Percentiles rank a stretch among this genome's conserved stretches.
These are phyloP conservation scores for Colletotrichum theobromicola DNA, from an alignment of 2,329 filamentous ascomycete species.

Conservation along the genomic window DNA sequence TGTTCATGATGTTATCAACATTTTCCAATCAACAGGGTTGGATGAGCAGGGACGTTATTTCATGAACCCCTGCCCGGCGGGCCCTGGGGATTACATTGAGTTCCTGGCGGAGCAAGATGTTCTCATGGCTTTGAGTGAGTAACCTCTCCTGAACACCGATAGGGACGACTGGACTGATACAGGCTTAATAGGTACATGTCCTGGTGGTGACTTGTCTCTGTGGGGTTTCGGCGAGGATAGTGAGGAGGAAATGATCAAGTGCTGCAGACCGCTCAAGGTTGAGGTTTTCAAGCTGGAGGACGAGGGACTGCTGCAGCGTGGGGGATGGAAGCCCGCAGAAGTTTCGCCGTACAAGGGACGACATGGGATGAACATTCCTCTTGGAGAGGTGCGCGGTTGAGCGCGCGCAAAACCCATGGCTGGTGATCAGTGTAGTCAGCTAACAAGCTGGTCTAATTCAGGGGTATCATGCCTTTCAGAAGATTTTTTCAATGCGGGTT, in stretches of 20 bases:
- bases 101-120: conserved; percentile 84
- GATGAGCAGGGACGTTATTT: conserved; percentile 77
- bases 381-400: conserved; percentile 10
- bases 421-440: too few relatives aligned
- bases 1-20: conserved; percentile 84
- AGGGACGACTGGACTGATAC: neutral
- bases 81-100: conserved; percentile 66
- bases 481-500: too few relatives aligned
- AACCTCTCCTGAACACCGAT: accelerated
- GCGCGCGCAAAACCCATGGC: neutral
- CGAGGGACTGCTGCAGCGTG: conserved; percentile 49
- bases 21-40: conserved; percentile 84
- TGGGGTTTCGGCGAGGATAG: conserved; percentile 79
- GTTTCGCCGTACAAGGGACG: conserved; percentile 66
- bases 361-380: conserved; percentile 62
- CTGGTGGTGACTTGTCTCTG: conserved; percentile 80
- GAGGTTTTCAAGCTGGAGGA: conserved; percentile 72
- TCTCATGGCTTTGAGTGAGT: conserved; percentile 60
- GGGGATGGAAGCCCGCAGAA: conserved; percentile 67
- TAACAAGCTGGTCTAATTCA: too few relatives aligned
- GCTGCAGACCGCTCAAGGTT: conserved; percentile 76
- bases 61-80: conserved; percentile 69
- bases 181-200: conserved; percentile 63
- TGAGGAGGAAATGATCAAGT: conserved; percentile 71
- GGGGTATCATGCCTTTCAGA: too few relatives aligned